These are phyloP conservation scores for Rhodotorula diobovata DNA, from an alignment of 768 basidiomycete species.

Conservation along the genomic window DNA sequence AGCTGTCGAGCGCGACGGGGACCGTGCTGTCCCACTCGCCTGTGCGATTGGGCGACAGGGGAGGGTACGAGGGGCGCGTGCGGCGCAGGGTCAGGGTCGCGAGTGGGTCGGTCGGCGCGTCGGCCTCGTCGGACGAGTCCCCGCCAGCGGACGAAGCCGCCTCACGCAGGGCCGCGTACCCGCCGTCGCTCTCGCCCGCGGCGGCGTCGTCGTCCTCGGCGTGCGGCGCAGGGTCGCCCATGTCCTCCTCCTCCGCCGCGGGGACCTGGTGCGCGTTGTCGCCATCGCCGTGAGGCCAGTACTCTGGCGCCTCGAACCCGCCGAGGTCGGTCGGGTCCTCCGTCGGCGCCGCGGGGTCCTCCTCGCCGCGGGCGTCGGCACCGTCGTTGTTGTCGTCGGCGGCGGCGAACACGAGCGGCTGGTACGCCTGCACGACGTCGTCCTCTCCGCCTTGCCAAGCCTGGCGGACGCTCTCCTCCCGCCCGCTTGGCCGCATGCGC, in stretches of 20 bases:
- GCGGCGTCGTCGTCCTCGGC: background rate
- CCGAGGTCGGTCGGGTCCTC: background rate
- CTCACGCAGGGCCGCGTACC: background rate
- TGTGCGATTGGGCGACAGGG: conserved; percentile 16
- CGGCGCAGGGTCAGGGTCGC: background rate
- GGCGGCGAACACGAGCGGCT: background rate
- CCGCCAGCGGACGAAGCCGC: background rate
- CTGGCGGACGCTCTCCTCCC: no score
- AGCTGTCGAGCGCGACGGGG: background rate
- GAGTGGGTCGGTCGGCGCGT: background rate
- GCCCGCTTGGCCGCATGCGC: background rate
- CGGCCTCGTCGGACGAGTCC: background rate
- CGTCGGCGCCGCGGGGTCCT: background rate
- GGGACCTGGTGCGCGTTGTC: background rate
- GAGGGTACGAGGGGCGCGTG: conserved; percentile 11
- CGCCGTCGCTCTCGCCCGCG: background rate
- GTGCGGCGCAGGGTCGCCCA: background rate
- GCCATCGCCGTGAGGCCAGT: no score
- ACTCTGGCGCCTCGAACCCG: background rate
- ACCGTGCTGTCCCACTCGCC: conserved; percentile 15
- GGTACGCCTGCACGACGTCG: background rate
- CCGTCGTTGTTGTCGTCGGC: background rate
- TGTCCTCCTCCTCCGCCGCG: background rate
- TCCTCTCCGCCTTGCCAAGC: background rate
- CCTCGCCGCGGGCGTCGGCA: no score